These are phyloP conservation scores for Kodamaea kakaduensis DNA, from an alignment of 805 yeast species.

Conservation along the genomic window DNA sequence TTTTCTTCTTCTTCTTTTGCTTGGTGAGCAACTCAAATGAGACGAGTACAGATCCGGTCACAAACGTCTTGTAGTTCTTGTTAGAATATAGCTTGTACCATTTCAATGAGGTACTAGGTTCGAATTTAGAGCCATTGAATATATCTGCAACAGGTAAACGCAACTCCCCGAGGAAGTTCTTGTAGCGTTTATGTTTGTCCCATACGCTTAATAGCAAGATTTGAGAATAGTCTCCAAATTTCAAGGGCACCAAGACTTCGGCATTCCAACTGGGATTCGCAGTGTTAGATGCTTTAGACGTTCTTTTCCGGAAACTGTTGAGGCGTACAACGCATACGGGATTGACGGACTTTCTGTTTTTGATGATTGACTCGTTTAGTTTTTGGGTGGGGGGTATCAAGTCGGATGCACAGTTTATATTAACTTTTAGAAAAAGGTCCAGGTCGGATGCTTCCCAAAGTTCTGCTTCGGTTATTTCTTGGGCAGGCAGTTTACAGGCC, in stretches of 20 bases:
- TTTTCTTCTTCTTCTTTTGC: conserved; percentile 8
- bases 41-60: conserved; percentile 45
- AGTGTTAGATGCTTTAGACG: conserved; percentile 30
- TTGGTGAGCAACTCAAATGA: conserved; percentile 37
- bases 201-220: conserved; percentile 33
- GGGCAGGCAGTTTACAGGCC: background rate
- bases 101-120: conserved; percentile 25
- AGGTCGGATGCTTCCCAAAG: background rate
- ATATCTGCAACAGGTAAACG: conserved; percentile 28
- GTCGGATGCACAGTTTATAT: conserved; percentile 40
- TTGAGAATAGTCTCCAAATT: conserved; percentile 25
- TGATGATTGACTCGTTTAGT: background rate
- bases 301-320: conserved; percentile 26
- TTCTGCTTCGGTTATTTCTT: no score
- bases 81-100: conserved; percentile 47
- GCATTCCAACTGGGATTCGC: conserved; percentile 41
- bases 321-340: conserved; percentile 36
- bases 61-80: conserved; percentile 35
- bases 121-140: conserved; percentile 18
- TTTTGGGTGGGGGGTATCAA: conserved; percentile 16
- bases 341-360: conserved; percentile 22
- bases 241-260: conserved; percentile 28
- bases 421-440: conserved; percentile 26
- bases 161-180: conserved; percentile 39
- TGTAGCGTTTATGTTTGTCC: conserved; percentile 37